Evolutionary conservation across 306 rosid genomes (phyloP).

Genomic region (Inga oerstediana): DNA sequence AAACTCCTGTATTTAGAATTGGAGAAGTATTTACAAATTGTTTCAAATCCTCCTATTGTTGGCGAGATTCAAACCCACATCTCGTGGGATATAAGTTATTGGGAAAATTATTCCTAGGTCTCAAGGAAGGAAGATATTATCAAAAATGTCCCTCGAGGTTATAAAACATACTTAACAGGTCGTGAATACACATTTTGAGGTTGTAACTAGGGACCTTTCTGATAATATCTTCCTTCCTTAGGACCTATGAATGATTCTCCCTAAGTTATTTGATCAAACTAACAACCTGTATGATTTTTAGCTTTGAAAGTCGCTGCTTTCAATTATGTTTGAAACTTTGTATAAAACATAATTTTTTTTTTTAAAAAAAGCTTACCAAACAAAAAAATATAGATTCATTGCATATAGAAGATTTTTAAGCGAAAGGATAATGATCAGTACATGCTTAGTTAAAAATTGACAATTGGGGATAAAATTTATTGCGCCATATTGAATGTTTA

Average conservation of each 20-base stretch:
- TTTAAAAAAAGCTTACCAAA: neutral
- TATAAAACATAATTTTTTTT: neutral
- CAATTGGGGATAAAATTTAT: neutral
- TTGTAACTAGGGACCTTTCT: no score
- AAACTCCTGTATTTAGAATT: no score
- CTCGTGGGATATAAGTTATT: no score
- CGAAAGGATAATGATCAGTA: neutral
- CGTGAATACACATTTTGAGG: no score
- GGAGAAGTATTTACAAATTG: no score
- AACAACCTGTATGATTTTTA: neutral
- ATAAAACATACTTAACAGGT: no score
- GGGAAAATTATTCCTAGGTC: no score
- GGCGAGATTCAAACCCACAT: neutral
- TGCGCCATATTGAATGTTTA: neutral
- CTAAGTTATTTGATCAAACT: neutral
- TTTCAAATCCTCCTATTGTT: no score
- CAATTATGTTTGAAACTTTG: neutral
- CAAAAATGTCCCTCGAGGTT: no score
- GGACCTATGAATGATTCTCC: no score
- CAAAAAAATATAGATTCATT: neutral
- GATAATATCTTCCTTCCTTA: no score
- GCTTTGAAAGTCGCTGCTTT: neutral
- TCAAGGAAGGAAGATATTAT: no score
- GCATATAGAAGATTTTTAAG: neutral
- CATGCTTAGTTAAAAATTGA: neutral